Percentiles rank a stretch among this genome's conserved stretches.
phyloP scores from a whole-genome alignment of 768 basidiomycete genomes.

The Favolaschia claudopus region DNA sequence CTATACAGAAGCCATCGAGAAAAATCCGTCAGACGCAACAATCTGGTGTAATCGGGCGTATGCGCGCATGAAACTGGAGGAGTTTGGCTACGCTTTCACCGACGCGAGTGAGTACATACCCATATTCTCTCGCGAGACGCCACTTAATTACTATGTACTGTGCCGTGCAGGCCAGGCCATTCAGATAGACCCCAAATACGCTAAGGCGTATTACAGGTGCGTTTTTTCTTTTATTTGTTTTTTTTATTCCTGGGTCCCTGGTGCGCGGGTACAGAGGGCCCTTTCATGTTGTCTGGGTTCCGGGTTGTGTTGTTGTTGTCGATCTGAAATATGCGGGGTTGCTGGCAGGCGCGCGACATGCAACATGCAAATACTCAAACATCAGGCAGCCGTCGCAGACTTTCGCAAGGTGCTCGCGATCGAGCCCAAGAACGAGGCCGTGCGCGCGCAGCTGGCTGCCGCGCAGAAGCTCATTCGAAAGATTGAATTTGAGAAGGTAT shows the following conservation, averaged over 20 bases:
- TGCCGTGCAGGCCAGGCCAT: conserved; percentile 86
- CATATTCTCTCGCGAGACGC: conserved; percentile 7
- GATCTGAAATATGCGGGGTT: too few species aligned
- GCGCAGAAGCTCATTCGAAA: conserved; percentile 92
- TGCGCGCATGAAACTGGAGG: conserved; percentile 89
- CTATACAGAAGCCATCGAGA: conserved; percentile 85
- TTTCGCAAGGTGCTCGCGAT: conserved; percentile 84
- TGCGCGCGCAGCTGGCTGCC: conserved; percentile 80
- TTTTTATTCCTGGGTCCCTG: too few species aligned
- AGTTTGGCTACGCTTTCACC: conserved; percentile 89
- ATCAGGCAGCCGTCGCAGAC: conserved; percentile 85
- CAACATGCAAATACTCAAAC: conserved; percentile 88
- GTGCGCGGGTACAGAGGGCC: background rate
- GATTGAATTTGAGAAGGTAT: conserved; percentile 93
- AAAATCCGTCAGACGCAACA: conserved; percentile 88
- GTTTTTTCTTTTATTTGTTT: too few species aligned
- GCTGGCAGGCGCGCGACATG: conserved; percentile 87
- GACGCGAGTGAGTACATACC: conserved; percentile 76
- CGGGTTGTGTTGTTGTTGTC: too few species aligned
- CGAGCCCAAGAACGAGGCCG: conserved; percentile 87
- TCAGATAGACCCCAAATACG: conserved; percentile 85
- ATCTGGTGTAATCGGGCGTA: conserved; percentile 96
- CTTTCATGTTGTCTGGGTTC: background rate
- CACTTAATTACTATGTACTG: conserved; percentile 13
- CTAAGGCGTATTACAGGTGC: conserved; percentile 88